Evolutionary conservation across 305 asterid species (phyloP).

Genomic region (Plantago lanceolata): DNA sequence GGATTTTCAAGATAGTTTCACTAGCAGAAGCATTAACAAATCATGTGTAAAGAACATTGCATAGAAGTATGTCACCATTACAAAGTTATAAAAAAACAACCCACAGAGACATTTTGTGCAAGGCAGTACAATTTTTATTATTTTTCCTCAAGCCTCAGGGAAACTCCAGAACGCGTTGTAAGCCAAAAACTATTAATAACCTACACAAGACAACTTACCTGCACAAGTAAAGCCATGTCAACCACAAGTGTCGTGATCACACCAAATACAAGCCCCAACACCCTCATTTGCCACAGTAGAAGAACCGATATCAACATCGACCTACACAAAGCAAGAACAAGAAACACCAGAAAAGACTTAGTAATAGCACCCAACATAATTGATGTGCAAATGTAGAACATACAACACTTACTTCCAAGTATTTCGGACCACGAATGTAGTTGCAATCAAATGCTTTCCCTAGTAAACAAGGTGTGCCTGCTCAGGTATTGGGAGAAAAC

Average conservation of each 20-base stretch:
- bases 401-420: conserved; percentile 58
- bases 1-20: no score
- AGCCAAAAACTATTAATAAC: background rate
- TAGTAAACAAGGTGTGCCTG: conserved; percentile 90
- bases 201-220: conserved; percentile 45
- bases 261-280: conserved; percentile 94
- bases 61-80: no score
- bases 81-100: no score
- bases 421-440: conserved; percentile 75
- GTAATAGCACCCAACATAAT: background rate
- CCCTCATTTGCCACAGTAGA: conserved; percentile 98
- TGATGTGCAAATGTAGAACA: conserved; percentile 4
- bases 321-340: conserved; percentile 38
- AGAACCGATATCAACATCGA: conserved; percentile 93
- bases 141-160: conserved; percentile 3
- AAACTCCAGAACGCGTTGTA: background rate
- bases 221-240: conserved; percentile 98
- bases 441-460: conserved; percentile 97
- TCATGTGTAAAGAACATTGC: no score
- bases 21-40: no score
- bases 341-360: conserved; percentile 13
- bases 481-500: no score
- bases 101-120: no score
- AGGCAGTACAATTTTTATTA: background rate
- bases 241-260: conserved; percentile 80